Percentiles rank a stretch among this genome's conserved stretches.
Conservation (phyloP, 2,329 filamentous ascomycete genomes). For the Cladosporium sp. region DNA sequence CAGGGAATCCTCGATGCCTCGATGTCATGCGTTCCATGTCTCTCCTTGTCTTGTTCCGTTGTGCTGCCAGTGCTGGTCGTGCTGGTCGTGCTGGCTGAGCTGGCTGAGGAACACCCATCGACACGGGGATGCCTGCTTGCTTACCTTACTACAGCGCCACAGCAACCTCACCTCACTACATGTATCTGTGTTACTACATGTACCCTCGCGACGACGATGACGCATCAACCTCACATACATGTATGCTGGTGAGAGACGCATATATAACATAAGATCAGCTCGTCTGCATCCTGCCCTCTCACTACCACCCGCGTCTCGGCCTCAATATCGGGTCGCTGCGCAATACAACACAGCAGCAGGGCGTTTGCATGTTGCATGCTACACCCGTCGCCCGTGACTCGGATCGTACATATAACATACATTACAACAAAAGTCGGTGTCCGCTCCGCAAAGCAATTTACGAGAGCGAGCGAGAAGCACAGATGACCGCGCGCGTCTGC, state of each 20-base stretch:
- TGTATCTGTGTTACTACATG: not conserved
- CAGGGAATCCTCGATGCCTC: not conserved
- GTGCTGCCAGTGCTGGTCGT: not conserved
- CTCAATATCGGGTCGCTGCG: constrained; percentile 14
- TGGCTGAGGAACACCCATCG: not conserved
- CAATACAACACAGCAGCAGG: constrained; percentile 3
- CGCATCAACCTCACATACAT: not conserved
- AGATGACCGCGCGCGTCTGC: constrained; percentile 4
- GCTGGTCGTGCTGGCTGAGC: not conserved
- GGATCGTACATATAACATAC: not conserved
- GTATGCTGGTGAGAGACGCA: not conserved
- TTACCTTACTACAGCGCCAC: not conserved
- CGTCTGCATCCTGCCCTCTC: not conserved
- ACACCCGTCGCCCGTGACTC: constrained; percentile 14
- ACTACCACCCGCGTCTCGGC: not conserved
- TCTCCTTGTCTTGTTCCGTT: not conserved
- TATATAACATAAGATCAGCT: not conserved
- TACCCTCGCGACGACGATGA: not conserved
- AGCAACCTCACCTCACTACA: not conserved
- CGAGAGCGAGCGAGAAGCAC: not conserved
- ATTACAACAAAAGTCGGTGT: not conserved
- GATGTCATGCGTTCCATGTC: constrained; percentile 3
- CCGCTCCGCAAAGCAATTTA: constrained; percentile 15
- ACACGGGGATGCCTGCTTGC: not conserved
- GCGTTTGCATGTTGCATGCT: constrained; percentile 11